phyloP scores from a whole-genome alignment of 2,329 filamentous ascomycete genomes.

The Nothophoma quercina region DNA sequence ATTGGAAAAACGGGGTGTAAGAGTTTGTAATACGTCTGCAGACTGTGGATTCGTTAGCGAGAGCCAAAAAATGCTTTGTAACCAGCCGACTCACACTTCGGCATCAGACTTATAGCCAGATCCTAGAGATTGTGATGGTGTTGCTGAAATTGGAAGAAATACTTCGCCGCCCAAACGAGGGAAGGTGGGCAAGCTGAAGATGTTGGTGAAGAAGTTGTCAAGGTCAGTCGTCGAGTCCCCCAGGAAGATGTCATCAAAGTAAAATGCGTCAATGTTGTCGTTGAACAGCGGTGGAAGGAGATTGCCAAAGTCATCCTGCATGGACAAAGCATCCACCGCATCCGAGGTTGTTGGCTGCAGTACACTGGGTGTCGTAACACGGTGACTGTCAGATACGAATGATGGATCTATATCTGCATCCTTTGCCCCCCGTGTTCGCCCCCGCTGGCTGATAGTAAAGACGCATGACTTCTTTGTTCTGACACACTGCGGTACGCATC shows the following conservation, averaged over 20 bases:
- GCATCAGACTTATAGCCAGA: background rate
- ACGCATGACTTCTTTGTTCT: background rate
- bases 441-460: background rate
- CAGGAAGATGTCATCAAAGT: background rate
- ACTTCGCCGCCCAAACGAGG: background rate
- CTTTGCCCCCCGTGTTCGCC: background rate
- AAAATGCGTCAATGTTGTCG: background rate
- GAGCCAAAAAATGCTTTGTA: too few relatives aligned
- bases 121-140: background rate
- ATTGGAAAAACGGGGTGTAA: background rate
- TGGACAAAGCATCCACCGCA: too few relatives aligned
- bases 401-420: background rate
- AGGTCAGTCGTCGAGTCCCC: background rate
- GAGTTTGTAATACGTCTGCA: background rate
- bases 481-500: background rate
- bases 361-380: too few relatives aligned
- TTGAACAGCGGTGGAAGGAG: background rate
- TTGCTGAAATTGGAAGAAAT: background rate
- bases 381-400: too few relatives aligned
- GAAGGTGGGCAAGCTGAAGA: background rate
- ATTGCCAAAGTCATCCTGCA: background rate
- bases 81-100: background rate
- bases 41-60: too few relatives aligned
- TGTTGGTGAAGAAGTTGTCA: background rate
- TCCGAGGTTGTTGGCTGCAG: background rate